These are phyloP conservation scores for Tolypocladium paradoxum DNA, from an alignment of 2,329 filamentous ascomycete genomes.

Conservation along the genomic window DNA sequence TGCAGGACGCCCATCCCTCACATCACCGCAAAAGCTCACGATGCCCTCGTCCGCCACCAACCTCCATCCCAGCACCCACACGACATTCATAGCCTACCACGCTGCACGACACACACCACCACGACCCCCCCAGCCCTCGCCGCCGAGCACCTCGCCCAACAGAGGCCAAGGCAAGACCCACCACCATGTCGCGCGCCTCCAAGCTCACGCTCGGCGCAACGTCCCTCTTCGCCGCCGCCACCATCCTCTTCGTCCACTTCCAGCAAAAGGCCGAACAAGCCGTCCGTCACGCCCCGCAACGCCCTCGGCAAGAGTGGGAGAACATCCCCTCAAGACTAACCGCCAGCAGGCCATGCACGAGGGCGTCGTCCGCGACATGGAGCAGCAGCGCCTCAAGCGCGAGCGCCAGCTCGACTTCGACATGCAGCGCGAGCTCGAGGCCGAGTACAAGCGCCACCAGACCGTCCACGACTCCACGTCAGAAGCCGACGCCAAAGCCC, in stretches of 20 bases:
- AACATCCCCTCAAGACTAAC: background rate
- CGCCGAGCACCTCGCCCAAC: no score
- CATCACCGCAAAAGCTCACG: no score
- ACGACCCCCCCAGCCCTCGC: no score
- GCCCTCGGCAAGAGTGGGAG: background rate
- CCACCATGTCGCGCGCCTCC: conserved; percentile 74
- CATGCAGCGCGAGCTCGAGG: conserved; percentile 73
- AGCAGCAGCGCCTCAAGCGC: conserved; percentile 80
- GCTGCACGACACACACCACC: no score
- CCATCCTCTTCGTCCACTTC: conserved; percentile 80
- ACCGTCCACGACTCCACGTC: conserved; percentile 45
- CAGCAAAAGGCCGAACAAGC: conserved; percentile 75
- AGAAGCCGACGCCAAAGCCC: conserved; percentile 8
- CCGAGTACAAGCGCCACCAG: conserved; percentile 84
- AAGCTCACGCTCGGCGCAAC: conserved; percentile 77
- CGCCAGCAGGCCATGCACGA: conserved; percentile 75
- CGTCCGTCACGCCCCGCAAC: conserved; percentile 37
- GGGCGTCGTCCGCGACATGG: conserved; percentile 88
- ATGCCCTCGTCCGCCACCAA: no score
- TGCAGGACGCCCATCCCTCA: no score
- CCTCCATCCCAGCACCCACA: no score
- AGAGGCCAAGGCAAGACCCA: background rate
- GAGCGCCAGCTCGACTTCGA: conserved; percentile 94
- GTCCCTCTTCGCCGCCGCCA: conserved; percentile 62
- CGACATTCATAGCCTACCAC: no score